These are phyloP conservation scores for Stemphylium beticola DNA, from an alignment of 2,329 filamentous ascomycete species.

Conservation along the genomic window DNA sequence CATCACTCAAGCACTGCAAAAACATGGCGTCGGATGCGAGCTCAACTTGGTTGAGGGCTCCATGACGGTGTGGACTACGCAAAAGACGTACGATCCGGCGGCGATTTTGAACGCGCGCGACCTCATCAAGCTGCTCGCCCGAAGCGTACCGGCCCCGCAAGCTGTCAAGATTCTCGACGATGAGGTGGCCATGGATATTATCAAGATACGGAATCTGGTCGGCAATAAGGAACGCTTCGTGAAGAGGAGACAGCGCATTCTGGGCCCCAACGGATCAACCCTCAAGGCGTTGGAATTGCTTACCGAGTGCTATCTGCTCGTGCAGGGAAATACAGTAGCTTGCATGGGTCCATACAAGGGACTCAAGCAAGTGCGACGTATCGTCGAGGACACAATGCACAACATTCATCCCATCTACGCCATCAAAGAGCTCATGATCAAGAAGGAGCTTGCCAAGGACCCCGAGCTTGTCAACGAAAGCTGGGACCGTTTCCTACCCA, in stretches of 20 bases:
- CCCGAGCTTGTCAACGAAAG: constrained; percentile 84
- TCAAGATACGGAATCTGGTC: constrained; percentile 91
- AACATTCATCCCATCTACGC: constrained; percentile 92
- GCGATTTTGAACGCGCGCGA: constrained; percentile 93
- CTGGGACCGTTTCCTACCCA: constrained; percentile 95
- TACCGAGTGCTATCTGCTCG: constrained; percentile 85
- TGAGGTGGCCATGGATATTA: constrained; percentile 88
- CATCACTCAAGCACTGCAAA: constrained; percentile 85
- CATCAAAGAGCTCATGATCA: constrained; percentile 96
- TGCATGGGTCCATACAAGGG: constrained; percentile 93
- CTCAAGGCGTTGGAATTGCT: constrained; percentile 93
- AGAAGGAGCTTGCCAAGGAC: constrained; percentile 88
- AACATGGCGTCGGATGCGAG: constrained; percentile 85
- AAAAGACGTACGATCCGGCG: constrained; percentile 89
- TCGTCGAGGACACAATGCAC: constrained; percentile 91
- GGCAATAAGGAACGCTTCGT: constrained; percentile 95
- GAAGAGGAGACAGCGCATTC: constrained; percentile 88
- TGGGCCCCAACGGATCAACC: constrained; percentile 89
- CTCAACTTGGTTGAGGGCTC: constrained; percentile 93
- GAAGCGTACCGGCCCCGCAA: constrained; percentile 85
- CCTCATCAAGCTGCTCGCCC: constrained; percentile 87
- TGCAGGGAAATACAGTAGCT: constrained; percentile 94
- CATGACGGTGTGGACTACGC: constrained; percentile 95
- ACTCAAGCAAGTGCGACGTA: constrained; percentile 86
- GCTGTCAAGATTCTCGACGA: constrained; percentile 95